phyloP scores from a whole-genome alignment of 129 eudicot genomes.

The Rutidosis leptorrhynchoides region DNA sequence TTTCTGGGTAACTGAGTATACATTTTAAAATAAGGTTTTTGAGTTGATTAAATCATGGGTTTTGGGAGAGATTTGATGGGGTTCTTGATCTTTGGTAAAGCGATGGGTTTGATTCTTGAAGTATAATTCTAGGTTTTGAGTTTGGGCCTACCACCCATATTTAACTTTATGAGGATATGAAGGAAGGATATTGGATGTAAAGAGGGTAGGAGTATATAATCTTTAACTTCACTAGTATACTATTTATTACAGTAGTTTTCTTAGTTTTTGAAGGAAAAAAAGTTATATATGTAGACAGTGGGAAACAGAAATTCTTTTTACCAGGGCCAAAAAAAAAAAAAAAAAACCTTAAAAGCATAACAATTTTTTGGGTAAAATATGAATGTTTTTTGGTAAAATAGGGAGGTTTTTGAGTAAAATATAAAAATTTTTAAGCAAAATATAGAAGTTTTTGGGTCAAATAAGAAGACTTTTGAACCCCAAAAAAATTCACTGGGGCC shows the following conservation, averaged over 20 bases:
- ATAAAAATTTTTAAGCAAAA: too few species aligned
- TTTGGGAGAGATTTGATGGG: constrained; percentile 15
- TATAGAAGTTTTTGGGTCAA: too few species aligned
- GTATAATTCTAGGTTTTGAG: constrained; percentile 30
- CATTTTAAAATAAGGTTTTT: constrained; percentile 23
- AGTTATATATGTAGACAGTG: constrained; percentile 13
- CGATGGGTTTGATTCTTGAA: constrained; percentile 34
- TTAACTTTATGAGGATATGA: constrained; percentile 32
- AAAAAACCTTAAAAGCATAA: too few species aligned
- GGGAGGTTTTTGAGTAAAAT: too few species aligned
- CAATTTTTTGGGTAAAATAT: too few species aligned
- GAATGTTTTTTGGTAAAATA: too few species aligned
- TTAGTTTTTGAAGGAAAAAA: background rate
- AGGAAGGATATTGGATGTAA: constrained; percentile 9
- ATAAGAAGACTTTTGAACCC: too few species aligned
- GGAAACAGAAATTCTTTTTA: too few species aligned
- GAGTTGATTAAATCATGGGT: constrained; percentile 20
- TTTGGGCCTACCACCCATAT: constrained; percentile 11
- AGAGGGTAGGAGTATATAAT: constrained; percentile 6
- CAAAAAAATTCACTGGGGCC: too few species aligned
- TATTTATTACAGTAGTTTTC: too few species aligned
- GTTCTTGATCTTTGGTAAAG: constrained; percentile 26
- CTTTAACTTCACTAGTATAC: constrained; percentile 5
- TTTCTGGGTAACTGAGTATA: constrained; percentile 18
- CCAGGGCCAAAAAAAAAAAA: too few species aligned